phyloP scores from a whole-genome alignment of 1,139 yeast species.

The Kodamaea sp. region DNA sequence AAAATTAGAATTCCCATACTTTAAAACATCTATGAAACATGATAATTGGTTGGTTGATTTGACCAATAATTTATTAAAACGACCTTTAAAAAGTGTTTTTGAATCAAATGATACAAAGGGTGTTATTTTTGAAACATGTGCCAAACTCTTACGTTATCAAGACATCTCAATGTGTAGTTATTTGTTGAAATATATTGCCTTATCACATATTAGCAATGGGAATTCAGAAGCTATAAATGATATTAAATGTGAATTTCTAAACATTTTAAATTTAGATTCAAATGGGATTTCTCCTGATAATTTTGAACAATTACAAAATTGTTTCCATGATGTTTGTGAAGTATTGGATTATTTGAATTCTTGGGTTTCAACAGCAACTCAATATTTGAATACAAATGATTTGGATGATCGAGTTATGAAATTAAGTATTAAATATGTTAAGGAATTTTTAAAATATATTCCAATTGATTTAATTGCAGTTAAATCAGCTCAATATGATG shows the following conservation, averaged over 20 bases:
- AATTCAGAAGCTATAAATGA: slow-evolving; percentile 41
- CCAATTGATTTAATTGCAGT: slow-evolving; percentile 72
- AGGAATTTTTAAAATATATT: slow-evolving; percentile 48
- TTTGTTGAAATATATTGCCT: slow-evolving; percentile 73
- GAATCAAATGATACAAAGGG: slow-evolving; percentile 15
- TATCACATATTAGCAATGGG: slow-evolving; percentile 60
- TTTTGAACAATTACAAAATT: slow-evolving; percentile 54
- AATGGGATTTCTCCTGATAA: slow-evolving; percentile 46
- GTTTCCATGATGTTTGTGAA: slow-evolving; percentile 70
- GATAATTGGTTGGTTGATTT: slow-evolving; percentile 69
- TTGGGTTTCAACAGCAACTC: slow-evolving; percentile 53
- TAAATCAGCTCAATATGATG: slow-evolving; percentile 77
- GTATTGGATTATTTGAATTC: slow-evolving; percentile 81
- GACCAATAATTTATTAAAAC: slow-evolving; percentile 60
- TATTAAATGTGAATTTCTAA: slow-evolving; percentile 54
- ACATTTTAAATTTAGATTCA: slow-evolving; percentile 50
- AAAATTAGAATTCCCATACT: slow-evolving; percentile 33
- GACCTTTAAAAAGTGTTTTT: slow-evolving; percentile 22
- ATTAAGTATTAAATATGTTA: slow-evolving; percentile 34
- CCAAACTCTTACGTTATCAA: slow-evolving; percentile 66
- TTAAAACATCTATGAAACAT: slow-evolving; percentile 31
- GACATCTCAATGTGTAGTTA: slow-evolving; percentile 68
- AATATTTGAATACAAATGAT: slow-evolving; percentile 19
- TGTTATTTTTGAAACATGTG: slow-evolving; percentile 60
- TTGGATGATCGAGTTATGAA: slow-evolving; percentile 14